These are phyloP conservation scores for Castanea crenata DNA, from an alignment of 306 rosid genomes.

Conservation along the genomic window DNA sequence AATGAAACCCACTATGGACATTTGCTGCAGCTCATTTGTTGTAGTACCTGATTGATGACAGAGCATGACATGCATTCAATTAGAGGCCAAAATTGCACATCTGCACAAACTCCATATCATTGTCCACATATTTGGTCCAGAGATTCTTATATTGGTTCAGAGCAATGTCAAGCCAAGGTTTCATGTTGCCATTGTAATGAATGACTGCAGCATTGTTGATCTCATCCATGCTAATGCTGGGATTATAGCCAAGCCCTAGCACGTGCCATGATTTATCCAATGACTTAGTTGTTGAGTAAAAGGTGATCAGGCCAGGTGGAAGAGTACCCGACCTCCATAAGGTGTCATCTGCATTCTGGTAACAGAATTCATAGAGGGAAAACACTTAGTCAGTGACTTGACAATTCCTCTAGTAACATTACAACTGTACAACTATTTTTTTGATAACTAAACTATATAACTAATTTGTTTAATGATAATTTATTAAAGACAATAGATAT, in stretches of 20 bases:
- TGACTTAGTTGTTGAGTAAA: slow-evolving; percentile 84
- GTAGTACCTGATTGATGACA: slow-evolving; percentile 31
- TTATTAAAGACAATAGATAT: background rate
- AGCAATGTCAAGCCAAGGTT: slow-evolving; percentile 99
- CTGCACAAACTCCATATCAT: slow-evolving; percentile 95
- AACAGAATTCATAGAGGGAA: slow-evolving; percentile 26
- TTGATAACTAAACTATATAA: background rate
- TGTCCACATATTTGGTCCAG: slow-evolving; percentile 95
- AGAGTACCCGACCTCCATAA: slow-evolving; percentile 73
- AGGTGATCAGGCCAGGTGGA: slow-evolving; percentile 85
- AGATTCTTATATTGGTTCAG: slow-evolving; percentile 93
- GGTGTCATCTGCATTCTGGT: slow-evolving; percentile 70
- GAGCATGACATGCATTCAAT: slow-evolving; percentile 25
- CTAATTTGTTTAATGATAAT: background rate
- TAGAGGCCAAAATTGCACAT: slow-evolving; percentile 99
- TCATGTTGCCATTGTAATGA: slow-evolving; percentile 97
- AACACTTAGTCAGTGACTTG: slow-evolving; percentile 9
- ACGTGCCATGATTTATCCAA: slow-evolving; percentile 99
- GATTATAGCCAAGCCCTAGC: slow-evolving; percentile 97
- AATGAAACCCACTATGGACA: slow-evolving; percentile 19
- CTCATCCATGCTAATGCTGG: slow-evolving; percentile 94
- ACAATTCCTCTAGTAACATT: background rate
- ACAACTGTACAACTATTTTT: slow-evolving; percentile 10
- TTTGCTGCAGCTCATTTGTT: slow-evolving; percentile 23
- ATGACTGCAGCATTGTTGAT: slow-evolving; percentile 94